phyloP scores from a whole-genome alignment of 75 land plant species.

The Picea sitchensis region DNA sequence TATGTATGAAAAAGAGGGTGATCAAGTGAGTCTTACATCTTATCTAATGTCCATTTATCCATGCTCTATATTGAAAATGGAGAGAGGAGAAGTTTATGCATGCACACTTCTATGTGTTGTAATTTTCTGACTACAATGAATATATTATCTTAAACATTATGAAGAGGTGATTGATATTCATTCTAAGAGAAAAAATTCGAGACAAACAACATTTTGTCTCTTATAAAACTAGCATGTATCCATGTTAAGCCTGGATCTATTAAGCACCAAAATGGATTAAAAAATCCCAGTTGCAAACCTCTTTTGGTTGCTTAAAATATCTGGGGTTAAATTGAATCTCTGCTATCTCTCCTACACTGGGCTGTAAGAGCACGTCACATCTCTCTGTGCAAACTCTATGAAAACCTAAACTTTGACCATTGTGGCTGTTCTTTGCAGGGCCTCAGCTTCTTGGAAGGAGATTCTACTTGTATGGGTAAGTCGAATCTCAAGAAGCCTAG shows the following conservation, averaged over 20 bases:
- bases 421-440: background rate
- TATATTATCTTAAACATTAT: background rate
- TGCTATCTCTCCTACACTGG: too few relatives aligned
- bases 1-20: background rate
- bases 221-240: background rate
- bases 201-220: background rate
- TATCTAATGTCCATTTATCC: background rate
- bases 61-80: background rate
- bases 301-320: too few relatives aligned
- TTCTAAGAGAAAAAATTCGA: background rate
- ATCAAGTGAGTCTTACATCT: background rate
- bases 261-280: too few relatives aligned
- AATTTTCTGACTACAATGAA: constrained; percentile 1
- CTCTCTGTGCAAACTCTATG: too few relatives aligned
- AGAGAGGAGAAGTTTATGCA: background rate
- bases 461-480: background rate
- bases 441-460: constrained; percentile 6
- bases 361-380: too few relatives aligned
- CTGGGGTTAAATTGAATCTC: too few relatives aligned
- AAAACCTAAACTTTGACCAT: background rate
- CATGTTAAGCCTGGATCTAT: too few relatives aligned
- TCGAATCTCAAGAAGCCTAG: background rate
- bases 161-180: background rate
- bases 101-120: background rate
- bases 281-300: too few relatives aligned